Evolutionary conservation across 1,284 basidiomycete species (phyloP).

Genomic region (Xerocomus nothofagi): DNA sequence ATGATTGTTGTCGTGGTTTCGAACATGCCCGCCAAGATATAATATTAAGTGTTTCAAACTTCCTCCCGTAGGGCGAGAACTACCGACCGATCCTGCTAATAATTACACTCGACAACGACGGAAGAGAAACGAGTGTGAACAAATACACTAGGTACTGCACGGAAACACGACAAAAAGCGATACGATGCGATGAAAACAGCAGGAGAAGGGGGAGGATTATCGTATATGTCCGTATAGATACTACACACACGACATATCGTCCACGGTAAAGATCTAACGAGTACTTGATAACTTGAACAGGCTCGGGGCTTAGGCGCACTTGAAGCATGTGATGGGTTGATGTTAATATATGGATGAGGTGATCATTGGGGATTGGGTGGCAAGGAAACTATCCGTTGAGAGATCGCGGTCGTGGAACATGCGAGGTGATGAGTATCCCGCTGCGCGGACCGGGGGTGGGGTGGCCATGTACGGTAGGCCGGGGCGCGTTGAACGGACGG

Average conservation of each 20-base stretch:
- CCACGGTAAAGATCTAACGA: conserved; percentile 5
- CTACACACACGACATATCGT: neutral
- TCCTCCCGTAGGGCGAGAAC: neutral
- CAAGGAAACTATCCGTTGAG: conserved; percentile 30
- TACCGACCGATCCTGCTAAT: neutral
- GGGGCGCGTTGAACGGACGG: neutral
- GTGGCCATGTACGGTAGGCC: conserved; percentile 3
- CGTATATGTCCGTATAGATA: conserved; percentile 3
- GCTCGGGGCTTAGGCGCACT: conserved; percentile 2
- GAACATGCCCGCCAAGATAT: too few relatives aligned
- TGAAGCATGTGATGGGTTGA: conserved; percentile 6
- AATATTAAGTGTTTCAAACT: too few relatives aligned
- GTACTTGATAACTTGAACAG: neutral
- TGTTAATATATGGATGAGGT: conserved; percentile 20
- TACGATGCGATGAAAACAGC: neutral
- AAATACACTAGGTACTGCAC: neutral
- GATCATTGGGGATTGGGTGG: conserved; percentile 28
- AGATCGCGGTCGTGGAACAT: conserved; percentile 22
- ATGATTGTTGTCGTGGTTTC: neutral
- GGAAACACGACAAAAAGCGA: neutral
- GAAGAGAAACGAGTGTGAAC: neutral
- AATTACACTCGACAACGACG: neutral
- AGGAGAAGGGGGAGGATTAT: neutral
- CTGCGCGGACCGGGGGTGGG: conserved; percentile 18
- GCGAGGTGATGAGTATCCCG: conserved; percentile 11